Percentiles rank a stretch among this genome's conserved stretches.
Conservation (phyloP, 768 basidiomycete species). For the Amanita polypyramis region DNA sequence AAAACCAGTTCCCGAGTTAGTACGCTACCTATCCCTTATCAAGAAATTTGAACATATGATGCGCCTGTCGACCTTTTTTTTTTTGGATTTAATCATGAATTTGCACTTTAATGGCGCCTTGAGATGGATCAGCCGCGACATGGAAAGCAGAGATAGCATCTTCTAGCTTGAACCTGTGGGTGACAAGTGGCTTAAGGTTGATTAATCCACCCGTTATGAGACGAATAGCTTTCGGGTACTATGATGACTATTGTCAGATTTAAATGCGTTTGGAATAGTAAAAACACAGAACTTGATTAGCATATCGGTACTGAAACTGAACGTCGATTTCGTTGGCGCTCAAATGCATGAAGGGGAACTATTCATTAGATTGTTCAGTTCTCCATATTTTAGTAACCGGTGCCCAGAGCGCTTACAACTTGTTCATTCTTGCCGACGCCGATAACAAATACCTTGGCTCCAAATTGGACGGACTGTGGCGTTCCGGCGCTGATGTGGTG, state of each 20-base stretch:
- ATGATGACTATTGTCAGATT: slow-evolving; percentile 6
- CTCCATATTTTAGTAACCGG: background rate
- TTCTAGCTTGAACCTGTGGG: slow-evolving; percentile 63
- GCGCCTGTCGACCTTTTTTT: background rate
- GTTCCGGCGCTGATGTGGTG: background rate
- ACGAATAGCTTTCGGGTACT: slow-evolving; percentile 80
- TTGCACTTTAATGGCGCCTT: slow-evolving; percentile 63
- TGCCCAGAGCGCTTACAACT: slow-evolving; percentile 24
- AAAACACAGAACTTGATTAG: slow-evolving; percentile 37
- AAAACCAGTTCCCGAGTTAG: background rate
- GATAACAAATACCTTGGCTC: slow-evolving; percentile 61
- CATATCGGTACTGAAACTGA: slow-evolving; percentile 59
- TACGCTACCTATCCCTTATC: background rate
- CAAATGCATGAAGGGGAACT: slow-evolving; percentile 69
- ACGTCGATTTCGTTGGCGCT: slow-evolving; percentile 64
- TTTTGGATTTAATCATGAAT: slow-evolving; percentile 34
- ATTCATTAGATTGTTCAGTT: background rate
- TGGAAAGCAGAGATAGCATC: slow-evolving; percentile 74
- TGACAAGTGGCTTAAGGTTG: slow-evolving; percentile 70
- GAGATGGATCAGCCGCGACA: slow-evolving; percentile 54
- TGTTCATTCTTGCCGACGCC: slow-evolving; percentile 61
- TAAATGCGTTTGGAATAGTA: background rate
- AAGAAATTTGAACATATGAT: background rate
- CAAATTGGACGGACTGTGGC: slow-evolving; percentile 47
- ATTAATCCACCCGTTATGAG: slow-evolving; percentile 69